Evolutionary conservation across 2,329 filamentous ascomycete species (phyloP), one percentile per base, ranked within the genome.

Genomic region (Rasamsonia emersonii): DNA sequence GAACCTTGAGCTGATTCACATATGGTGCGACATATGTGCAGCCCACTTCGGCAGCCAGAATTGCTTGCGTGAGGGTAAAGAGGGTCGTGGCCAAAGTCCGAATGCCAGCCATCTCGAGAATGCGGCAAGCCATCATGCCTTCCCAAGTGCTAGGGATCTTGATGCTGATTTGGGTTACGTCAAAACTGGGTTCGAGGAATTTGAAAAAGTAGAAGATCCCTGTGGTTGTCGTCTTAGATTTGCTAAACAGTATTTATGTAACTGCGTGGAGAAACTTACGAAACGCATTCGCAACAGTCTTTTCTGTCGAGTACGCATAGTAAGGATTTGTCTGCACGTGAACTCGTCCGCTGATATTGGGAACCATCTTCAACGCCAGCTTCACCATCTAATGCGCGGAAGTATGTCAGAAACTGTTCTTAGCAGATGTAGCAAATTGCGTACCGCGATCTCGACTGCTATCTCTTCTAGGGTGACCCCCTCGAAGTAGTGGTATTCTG

Each of bases 91-190:
- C 74, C 3, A 80, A 57, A 0, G 76, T 79, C 1, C 62, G 57
- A n/a, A 79, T 70, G 1, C 71, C 71, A 7, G 62, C 53, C 10
- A 49, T 42, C 44, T 79, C 67, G 4, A 81, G 58, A 3, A 58
- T 56, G 3, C 61, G 62, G 38, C 75, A 79, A 1, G 77, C 77
- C 42, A 70, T 63, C 9, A 81, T 57, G 2, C 77, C 77, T 44
- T 79, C 74, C 68, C 72, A 79, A 0, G 75, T 79, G 5, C 67
- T 62, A 0, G 75, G 72, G 24, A 81, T 70, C 46, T 80, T 80
- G 55, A 79, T 75, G 39, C 71, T 78, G 16, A 79, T 56, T 18
- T 74, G 61, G 6, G 59, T 59, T 3, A 52, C 40, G 33, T 71
- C 62, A 32, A 73, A 63, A 1, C 41, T 40, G 0, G 65, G 61